A percentile compares a stretch with the other conserved stretches of the same genome.
Conservation (phyloP, 306 rosid species). For the Glycine latifolia region DNA sequence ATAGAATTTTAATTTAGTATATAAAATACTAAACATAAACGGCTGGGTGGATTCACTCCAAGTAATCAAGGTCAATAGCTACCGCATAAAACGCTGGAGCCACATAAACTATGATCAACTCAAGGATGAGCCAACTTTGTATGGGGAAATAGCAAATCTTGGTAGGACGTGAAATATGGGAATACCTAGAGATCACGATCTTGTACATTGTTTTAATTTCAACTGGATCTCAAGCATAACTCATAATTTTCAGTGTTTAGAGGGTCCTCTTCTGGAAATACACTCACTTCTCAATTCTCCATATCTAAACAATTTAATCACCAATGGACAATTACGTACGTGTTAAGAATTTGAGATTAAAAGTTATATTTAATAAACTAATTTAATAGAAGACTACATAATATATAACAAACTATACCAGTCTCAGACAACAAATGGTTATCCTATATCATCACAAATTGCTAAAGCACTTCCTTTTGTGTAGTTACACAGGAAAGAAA, state of each 20-base stretch:
- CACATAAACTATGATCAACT: not conserved
- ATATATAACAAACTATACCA: not conserved
- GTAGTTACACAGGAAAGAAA: not conserved
- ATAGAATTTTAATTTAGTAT: not conserved
- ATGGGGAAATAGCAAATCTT: not conserved
- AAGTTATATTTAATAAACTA: not conserved
- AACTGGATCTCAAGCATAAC: not conserved
- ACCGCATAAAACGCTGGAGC: constrained; percentile 27
- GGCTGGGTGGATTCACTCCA: not conserved
- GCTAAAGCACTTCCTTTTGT: not conserved
- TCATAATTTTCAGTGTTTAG: not conserved
- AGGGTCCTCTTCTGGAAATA: not conserved
- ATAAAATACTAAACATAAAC: not conserved
- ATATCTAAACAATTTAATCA: not conserved
- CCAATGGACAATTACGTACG: not conserved
- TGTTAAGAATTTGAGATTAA: not conserved
- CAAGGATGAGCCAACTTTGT: not conserved
- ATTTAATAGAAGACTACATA: not conserved
- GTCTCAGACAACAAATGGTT: not conserved
- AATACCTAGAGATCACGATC: not conserved
- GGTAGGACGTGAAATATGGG: not conserved
- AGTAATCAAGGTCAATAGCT: not conserved
- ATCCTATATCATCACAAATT: not conserved
- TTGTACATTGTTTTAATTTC: not conserved
- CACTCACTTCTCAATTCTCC: not conserved